Conservation (phyloP, 2,329 filamentous ascomycete genomes). For the Geosmithia putterillii region DNA sequence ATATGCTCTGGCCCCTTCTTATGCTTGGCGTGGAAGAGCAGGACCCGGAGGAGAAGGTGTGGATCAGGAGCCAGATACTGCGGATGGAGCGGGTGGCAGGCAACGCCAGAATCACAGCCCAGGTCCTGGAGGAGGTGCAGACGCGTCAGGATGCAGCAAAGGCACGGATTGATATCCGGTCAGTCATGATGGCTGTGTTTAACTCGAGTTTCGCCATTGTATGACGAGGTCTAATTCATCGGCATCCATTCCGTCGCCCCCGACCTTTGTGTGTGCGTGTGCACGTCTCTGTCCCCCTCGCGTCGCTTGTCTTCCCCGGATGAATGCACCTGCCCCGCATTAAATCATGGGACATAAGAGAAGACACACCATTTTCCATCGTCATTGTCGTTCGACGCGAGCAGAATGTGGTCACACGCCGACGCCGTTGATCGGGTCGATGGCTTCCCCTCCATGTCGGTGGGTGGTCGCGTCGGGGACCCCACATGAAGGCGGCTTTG, state of each 20-base stretch:
- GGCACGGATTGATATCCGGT: constrained; percentile 27
- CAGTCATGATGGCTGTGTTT: constrained; percentile 35
- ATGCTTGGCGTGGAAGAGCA: constrained; percentile 44
- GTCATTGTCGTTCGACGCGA: not conserved
- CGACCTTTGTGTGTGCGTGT: not conserved
- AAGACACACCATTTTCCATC: too few relatives aligned
- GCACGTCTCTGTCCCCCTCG: not conserved
- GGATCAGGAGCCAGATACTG: constrained; percentile 38
- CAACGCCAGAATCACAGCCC: constrained; percentile 29
- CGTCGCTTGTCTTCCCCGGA: too few relatives aligned
- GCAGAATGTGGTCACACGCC: not conserved
- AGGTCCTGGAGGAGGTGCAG: constrained; percentile 32
- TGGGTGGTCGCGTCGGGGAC: not conserved
- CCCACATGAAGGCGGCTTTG: not conserved
- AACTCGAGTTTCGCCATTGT: constrained; percentile 41
- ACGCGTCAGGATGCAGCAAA: constrained; percentile 26
- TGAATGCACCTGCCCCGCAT: too few relatives aligned
- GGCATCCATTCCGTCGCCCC: not conserved
- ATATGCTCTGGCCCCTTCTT: constrained; percentile 43
- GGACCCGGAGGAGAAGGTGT: constrained; percentile 29
- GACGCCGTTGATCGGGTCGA: not conserved
- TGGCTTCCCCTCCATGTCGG: too few relatives aligned
- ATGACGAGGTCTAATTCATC: constrained; percentile 9
- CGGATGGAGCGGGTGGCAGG: constrained; percentile 31
- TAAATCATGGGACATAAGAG: too few relatives aligned